Evolutionary conservation across 345 rosid species (phyloP), one percentile per base, ranked within the genome.

Genomic region (Aethionema arabicum): DNA sequence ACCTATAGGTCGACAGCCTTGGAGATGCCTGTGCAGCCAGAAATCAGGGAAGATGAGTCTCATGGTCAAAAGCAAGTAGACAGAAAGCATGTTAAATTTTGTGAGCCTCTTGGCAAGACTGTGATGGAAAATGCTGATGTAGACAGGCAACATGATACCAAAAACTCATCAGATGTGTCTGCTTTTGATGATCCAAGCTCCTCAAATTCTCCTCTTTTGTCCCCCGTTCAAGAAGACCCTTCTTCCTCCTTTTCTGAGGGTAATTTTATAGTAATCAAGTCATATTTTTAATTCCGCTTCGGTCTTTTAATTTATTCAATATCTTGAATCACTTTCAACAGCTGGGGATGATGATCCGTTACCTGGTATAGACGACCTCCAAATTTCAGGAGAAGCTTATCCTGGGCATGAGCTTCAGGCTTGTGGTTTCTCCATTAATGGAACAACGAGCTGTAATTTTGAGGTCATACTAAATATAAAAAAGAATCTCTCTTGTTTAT

Each of bases 361-460:
- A 59, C 99, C 97, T 58, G 95, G 80, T 59, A 83, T 88, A 68
- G 83, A 88, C 47, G 82, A 80, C 71, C 97, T 95, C 32, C 99
- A 95, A 70, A 90, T 90, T 76, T 83, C 95, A 35, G 97, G 97
- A 16, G 99, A 90, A 59, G 84, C 99, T 77, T 82, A 78, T 80
- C 99, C 99, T 55, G 99, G 99, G 69, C 73, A 76, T 74, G 93
- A 86, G 71, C 96, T 95, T 63, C 96, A 86, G 82, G 99, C 99
- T 32, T 79, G 79, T 59, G 99, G 99, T 70, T 90, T 66, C 74
- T 95, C 99, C 57, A 77, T 83, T 58, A 86, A 95, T 82, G 99
- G 99, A 81, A 95, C 99, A 56, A 95, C 95, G 62, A 90, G 95
- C 69, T 95, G 99, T 83, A 95, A 95, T 72, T 95, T 95, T 69